These are phyloP conservation scores for Mesembryanthemum crystallinum DNA, from an alignment of 148 eudicot species.

Conservation along the genomic window DNA sequence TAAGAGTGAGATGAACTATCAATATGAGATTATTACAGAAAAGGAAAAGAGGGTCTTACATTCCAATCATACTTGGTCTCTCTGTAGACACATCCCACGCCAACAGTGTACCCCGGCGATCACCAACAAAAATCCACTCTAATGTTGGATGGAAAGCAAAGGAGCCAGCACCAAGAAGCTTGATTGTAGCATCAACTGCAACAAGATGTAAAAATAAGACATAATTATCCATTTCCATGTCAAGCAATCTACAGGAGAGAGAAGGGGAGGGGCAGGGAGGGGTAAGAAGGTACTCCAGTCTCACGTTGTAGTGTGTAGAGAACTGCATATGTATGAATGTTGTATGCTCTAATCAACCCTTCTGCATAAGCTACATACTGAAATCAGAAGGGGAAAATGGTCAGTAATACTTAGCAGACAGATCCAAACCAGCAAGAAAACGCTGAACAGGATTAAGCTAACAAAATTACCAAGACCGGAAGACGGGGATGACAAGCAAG, in stretches of 20 bases:
- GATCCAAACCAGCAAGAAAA: not conserved
- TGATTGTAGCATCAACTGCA: constrained; percentile 94
- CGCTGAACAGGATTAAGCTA: not conserved
- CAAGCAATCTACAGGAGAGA: constrained; percentile 7
- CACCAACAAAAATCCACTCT: constrained; percentile 96
- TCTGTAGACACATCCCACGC: constrained; percentile 99
- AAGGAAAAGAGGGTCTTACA: constrained; percentile 44
- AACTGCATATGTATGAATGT: constrained; percentile 91
- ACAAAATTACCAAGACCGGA: constrained; percentile 69
- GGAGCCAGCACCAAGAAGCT: constrained; percentile 93
- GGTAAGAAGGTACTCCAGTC: constrained; percentile 30
- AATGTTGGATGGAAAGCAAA: constrained; percentile 95
- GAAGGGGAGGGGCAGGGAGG: not conserved
- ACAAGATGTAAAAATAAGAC: constrained; percentile 21
- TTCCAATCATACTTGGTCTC: constrained; percentile 97
- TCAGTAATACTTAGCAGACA: constrained; percentile 12
- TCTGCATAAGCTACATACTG: constrained; percentile 98
- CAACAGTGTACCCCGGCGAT: constrained; percentile 86
- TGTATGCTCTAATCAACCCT: constrained; percentile 93
- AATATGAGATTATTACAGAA: not conserved
- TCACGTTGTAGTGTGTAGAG: constrained; percentile 94
- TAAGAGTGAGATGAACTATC: not conserved
- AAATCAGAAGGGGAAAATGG: constrained; percentile 25
- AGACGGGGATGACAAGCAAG: constrained; percentile 99
- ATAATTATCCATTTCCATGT: constrained; percentile 17